Percentiles rank a stretch among this genome's conserved stretches.
Evolutionary conservation across 2,329 filamentous ascomycete species (phyloP).

Genomic region (Capronia epimyces): DNA sequence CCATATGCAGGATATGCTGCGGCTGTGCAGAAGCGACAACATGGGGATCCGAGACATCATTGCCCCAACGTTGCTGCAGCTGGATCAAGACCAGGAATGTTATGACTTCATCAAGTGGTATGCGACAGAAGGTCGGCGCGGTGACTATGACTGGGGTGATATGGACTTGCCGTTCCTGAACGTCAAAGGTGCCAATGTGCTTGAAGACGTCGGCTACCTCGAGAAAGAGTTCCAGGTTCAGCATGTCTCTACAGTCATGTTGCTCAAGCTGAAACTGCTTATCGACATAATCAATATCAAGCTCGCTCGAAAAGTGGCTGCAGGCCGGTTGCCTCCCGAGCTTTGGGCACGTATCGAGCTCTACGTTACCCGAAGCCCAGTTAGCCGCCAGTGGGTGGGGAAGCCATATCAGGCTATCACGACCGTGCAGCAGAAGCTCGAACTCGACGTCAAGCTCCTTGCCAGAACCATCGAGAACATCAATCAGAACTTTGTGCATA

Average conservation of each 20-base stretch:
- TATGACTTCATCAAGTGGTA: constrained; percentile 50
- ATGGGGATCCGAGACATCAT: constrained; percentile 41
- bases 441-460: constrained; percentile 29
- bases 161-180: constrained; percentile 35
- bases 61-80: constrained; percentile 43
- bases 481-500: constrained; percentile 31
- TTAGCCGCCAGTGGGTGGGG: constrained; percentile 14
- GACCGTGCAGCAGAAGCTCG: constrained; percentile 24
- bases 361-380: constrained; percentile 26
- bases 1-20: constrained; percentile 43
- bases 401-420: constrained; percentile 15
- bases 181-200: constrained; percentile 37
- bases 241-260: constrained; percentile 28
- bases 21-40: constrained; percentile 43
- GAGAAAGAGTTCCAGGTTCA: constrained; percentile 19
- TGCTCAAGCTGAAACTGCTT: constrained; percentile 38
- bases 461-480: constrained; percentile 21
- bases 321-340: constrained; percentile 30
- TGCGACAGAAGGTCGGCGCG: constrained; percentile 27
- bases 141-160: constrained; percentile 38
- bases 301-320: constrained; percentile 18
- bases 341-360: constrained; percentile 30
- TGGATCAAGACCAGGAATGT: constrained; percentile 48
- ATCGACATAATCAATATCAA: constrained; percentile 33
- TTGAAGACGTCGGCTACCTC: constrained; percentile 36